Conservation (phyloP, 768 basidiomycete species). For the Pleurotus ostreatus region DNA sequence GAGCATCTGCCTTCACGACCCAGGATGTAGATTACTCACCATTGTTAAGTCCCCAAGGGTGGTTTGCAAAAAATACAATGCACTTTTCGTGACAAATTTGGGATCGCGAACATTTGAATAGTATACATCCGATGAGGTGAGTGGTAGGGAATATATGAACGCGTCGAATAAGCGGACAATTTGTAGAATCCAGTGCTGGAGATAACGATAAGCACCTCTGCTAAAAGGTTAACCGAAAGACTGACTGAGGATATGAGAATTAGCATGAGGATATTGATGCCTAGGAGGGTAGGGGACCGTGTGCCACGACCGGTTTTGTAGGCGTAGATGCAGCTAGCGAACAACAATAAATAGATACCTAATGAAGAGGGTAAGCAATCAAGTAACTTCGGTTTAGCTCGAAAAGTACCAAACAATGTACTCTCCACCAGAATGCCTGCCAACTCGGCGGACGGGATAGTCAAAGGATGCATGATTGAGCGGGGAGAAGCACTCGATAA, state of each 20-base stretch:
- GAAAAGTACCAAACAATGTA: neutral
- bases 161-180: neutral
- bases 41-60: neutral
- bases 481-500: too few species aligned
- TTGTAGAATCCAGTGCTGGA: neutral
- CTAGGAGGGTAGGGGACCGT: neutral
- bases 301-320: neutral
- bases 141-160: neutral
- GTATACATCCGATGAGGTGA: neutral
- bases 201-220: neutral
- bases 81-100: neutral
- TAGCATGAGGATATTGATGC: neutral
- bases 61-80: neutral
- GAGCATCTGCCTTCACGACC: neutral
- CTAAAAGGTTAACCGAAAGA: neutral
- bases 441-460: neutral
- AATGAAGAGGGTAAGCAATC: too few species aligned
- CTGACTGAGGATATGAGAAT: neutral
- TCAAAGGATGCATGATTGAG: neutral
- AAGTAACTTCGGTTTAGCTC: neutral
- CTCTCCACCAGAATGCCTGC: neutral
- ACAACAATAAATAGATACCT: slow-evolving; percentile 2
- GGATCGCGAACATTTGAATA: neutral
- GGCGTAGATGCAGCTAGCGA: neutral
- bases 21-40: neutral